Conservation (phyloP, 2,329 filamentous ascomycete genomes). For the Penicillium sp. region DNA sequence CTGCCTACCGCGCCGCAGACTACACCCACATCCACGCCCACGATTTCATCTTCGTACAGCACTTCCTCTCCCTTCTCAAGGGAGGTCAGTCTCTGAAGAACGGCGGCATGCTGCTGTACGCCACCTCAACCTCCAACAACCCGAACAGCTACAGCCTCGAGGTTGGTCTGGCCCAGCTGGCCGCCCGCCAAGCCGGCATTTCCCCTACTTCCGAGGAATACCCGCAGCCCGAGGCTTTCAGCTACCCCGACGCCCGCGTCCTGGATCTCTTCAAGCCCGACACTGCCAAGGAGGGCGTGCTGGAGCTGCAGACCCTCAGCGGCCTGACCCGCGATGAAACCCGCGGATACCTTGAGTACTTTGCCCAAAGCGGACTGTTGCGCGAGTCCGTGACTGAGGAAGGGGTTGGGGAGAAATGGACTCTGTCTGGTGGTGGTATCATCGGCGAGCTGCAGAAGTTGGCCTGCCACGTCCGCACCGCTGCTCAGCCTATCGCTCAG, state of each 20-base stretch:
- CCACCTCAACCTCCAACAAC: conserved; percentile 67
- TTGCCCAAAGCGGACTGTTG: conserved; percentile 77
- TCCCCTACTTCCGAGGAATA: conserved; percentile 37
- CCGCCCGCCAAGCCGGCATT: conserved; percentile 41
- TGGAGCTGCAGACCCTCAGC: conserved; percentile 53
- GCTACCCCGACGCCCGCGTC: conserved; percentile 49
- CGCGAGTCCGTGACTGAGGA: conserved; percentile 64
- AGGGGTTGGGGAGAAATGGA: conserved; percentile 76
- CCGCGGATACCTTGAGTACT: conserved; percentile 82
- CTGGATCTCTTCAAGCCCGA: conserved; percentile 39
- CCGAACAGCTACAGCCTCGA: conserved; percentile 62
- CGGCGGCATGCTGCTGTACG: conserved; percentile 72
- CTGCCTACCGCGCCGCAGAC: conserved; percentile 66
- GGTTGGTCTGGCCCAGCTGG: conserved; percentile 55
- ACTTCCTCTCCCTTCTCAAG: conserved; percentile 66
- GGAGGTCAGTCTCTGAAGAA: conserved; percentile 51
- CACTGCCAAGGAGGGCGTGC: conserved; percentile 31
- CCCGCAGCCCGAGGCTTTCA: conserved; percentile 50
- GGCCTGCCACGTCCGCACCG: conserved; percentile 26
- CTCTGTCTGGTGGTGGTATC: conserved; percentile 70
- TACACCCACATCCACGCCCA: conserved; percentile 77
- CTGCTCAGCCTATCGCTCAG: conserved; percentile 6
- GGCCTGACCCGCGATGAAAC: conserved; percentile 71
- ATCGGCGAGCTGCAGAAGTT: conserved; percentile 80
- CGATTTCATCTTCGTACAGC: conserved; percentile 69